phyloP scores from a whole-genome alignment of 306 rosid genomes.

The Oemleria cerasiformis region DNA sequence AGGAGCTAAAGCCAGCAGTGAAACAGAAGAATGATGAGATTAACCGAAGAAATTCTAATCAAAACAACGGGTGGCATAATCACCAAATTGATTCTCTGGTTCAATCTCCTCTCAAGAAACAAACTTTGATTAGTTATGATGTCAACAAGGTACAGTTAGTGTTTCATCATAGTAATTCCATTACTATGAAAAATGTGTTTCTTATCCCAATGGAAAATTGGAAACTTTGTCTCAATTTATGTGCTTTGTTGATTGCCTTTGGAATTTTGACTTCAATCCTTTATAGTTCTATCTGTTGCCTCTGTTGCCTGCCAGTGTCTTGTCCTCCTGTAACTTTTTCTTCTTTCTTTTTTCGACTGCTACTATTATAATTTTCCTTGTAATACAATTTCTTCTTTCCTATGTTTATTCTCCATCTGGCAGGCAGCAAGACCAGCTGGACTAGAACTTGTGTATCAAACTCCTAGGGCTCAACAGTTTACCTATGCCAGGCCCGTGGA shows the following conservation, averaged over 20 bases:
- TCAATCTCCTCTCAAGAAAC: conserved; percentile 45
- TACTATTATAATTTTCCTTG: conserved; percentile 11
- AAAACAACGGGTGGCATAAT: conserved; percentile 40
- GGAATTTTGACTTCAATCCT: background rate
- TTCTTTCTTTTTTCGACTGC: conserved; percentile 13
- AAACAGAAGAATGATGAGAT: conserved; percentile 67
- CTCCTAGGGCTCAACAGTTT: conserved; percentile 53
- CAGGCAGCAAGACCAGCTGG: conserved; percentile 57
- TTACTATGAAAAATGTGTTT: background rate
- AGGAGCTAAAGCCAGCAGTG: conserved; percentile 77
- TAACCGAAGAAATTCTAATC: conserved; percentile 42
- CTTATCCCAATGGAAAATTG: background rate
- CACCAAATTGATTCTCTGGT: conserved; percentile 45
- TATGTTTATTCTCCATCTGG: conserved; percentile 29
- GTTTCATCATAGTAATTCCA: background rate
- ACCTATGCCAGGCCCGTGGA: conserved; percentile 51
- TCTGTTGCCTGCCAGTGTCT: conserved; percentile 10
- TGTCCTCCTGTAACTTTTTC: conserved; percentile 9
- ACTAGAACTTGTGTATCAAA: conserved; percentile 36
- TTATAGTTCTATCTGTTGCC: too few relatives aligned
- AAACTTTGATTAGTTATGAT: conserved; percentile 31
- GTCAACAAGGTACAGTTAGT: conserved; percentile 47
- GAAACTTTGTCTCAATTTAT: conserved; percentile 4
- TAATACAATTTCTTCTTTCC: conserved; percentile 21
- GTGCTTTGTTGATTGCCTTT: background rate